phyloP scores from a whole-genome alignment of 176 grass and related monocot genomes.

The Aegilops speltoides region DNA sequence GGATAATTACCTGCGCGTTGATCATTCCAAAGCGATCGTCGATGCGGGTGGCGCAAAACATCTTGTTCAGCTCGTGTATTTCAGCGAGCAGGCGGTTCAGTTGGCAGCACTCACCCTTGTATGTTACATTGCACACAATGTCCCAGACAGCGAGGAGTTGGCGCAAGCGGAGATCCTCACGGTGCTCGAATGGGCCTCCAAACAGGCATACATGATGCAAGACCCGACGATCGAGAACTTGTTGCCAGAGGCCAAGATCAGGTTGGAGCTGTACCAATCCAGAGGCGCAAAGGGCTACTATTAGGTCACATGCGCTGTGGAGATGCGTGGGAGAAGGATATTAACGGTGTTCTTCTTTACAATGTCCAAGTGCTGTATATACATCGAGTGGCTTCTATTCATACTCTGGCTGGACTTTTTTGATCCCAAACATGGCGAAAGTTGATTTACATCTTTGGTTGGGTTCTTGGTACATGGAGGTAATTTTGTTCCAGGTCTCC shows the following conservation, averaged over 20 bases:
- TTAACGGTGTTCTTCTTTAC: constrained; percentile 43
- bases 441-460: constrained; percentile 31
- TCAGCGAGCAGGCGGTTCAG: constrained; percentile 84
- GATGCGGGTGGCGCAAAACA: constrained; percentile 71
- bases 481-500: constrained; percentile 44
- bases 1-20: constrained; percentile 75
- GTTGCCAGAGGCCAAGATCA: constrained; percentile 86
- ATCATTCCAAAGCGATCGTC: constrained; percentile 93
- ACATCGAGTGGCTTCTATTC: constrained; percentile 34
- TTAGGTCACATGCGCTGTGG: constrained; percentile 45
- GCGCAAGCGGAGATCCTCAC: constrained; percentile 86
- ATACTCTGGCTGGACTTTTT: constrained; percentile 39
- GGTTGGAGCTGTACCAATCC: constrained; percentile 90
- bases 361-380: constrained; percentile 47
- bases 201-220: constrained; percentile 85
- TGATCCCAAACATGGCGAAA: constrained; percentile 38
- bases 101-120: constrained; percentile 69
- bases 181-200: constrained; percentile 88
- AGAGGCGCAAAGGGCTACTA: constrained; percentile 77
- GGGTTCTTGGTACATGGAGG: constrained; percentile 33
- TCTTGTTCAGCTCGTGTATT: constrained; percentile 94
- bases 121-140: constrained; percentile 76
- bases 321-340: constrained; percentile 34
- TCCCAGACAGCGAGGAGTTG: constrained; percentile 91
- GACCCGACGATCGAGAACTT: constrained; percentile 62